Conservation (phyloP, 2,329 filamentous ascomycete genomes). For the Hymenoscyphus scutula region DNA sequence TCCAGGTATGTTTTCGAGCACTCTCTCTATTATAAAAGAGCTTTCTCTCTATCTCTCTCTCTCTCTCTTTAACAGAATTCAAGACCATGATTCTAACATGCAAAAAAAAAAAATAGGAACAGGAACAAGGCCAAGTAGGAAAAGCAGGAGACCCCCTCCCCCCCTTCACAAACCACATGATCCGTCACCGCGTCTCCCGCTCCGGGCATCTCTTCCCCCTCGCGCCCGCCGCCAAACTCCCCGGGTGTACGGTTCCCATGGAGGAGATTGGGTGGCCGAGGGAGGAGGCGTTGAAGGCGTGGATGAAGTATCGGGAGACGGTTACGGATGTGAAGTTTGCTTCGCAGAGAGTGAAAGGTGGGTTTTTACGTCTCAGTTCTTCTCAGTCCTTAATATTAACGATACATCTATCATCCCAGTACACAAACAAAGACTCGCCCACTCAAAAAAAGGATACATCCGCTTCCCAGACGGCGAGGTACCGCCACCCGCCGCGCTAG, state of each 20-base stretch:
- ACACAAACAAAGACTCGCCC: slow-evolving; percentile 64
- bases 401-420: no score
- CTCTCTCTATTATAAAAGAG: no score
- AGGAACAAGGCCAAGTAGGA: slow-evolving; percentile 51
- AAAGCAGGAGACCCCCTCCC: slow-evolving; percentile 80
- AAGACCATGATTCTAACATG: not conserved
- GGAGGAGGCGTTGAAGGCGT: slow-evolving; percentile 67
- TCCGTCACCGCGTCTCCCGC: slow-evolving; percentile 76
- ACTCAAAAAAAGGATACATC: slow-evolving; percentile 68
- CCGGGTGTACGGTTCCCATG: slow-evolving; percentile 59
- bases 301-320: not conserved
- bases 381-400: no score
- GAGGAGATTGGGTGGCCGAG: slow-evolving; percentile 74
- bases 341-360: not conserved
- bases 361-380: no score
- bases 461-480: slow-evolving; percentile 66
- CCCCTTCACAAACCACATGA: slow-evolving; percentile 78
- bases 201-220: slow-evolving; percentile 71
- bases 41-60: no score
- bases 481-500: slow-evolving; percentile 79
- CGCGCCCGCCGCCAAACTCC: slow-evolving; percentile 58
- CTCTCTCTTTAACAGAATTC: no score
- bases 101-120: no score
- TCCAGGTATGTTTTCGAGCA: not conserved
- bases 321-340: not conserved